Evolutionary conservation across 1,284 basidiomycete species (phyloP).

Genomic region (Marasmius sp.): DNA sequence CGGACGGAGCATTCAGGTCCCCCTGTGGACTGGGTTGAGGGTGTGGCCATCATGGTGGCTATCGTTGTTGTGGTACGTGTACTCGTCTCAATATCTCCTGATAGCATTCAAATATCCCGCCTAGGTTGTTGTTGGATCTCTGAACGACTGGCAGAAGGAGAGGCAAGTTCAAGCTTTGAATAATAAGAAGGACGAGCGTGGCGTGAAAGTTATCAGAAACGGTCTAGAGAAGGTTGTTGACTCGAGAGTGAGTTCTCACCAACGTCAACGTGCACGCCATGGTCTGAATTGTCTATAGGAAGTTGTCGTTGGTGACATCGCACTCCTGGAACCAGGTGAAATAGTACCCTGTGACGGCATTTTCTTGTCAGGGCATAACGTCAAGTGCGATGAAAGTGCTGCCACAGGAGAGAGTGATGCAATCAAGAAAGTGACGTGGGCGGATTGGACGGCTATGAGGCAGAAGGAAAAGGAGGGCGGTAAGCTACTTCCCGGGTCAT

Average conservation of each 20-base stretch:
- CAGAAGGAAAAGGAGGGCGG: conserved; percentile 27
- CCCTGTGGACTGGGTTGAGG: conserved; percentile 95
- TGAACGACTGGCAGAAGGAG: conserved; percentile 98
- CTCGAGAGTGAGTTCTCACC: conserved; percentile 55
- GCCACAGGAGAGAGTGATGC: conserved; percentile 97
- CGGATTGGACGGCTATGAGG: conserved; percentile 63
- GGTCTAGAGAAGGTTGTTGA: conserved; percentile 82
- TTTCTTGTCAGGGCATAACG: conserved; percentile 90
- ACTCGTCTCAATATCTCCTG: not conserved
- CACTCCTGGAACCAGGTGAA: conserved; percentile 92
- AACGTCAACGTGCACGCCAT: not conserved
- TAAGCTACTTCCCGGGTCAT: not conserved
- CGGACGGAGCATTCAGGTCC: conserved; percentile 54
- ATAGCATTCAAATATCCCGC: conserved; percentile 8
- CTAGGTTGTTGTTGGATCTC: conserved; percentile 80
- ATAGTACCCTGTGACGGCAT: conserved; percentile 95
- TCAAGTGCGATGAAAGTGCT: conserved; percentile 95
- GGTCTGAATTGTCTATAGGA: conserved; percentile 46
- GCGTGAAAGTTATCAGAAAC: conserved; percentile 87
- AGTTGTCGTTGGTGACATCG: conserved; percentile 92
- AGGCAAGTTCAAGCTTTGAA: conserved; percentile 92
- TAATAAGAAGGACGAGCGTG: conserved; percentile 94
- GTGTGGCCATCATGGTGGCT: conserved; percentile 94
- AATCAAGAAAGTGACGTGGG: conserved; percentile 85
- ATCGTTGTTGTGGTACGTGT: conserved; percentile 75